phyloP scores from a whole-genome alignment of 2,329 filamentous ascomycete genomes.

The Lasiodiplodia sp. region DNA sequence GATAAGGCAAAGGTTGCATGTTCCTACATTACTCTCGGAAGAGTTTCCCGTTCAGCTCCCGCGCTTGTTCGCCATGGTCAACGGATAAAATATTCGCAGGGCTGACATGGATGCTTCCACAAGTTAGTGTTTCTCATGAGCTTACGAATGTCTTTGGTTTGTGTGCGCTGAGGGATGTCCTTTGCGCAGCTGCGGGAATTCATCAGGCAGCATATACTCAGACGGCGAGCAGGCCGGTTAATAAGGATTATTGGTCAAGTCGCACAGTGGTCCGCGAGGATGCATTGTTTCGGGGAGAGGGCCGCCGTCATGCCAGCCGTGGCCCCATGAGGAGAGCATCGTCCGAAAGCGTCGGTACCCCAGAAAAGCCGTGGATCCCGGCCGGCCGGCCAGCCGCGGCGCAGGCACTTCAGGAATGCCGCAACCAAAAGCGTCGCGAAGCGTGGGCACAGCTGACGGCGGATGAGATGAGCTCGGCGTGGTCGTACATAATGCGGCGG shows the following conservation, averaged over 20 bases:
- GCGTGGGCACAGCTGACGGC: slow-evolving; percentile 8
- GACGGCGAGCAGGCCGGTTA: not conserved
- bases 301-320: not conserved
- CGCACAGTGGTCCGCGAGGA: not conserved
- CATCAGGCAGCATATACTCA: not conserved
- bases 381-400: slow-evolving; percentile 3
- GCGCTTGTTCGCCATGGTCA: no score
- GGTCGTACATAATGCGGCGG: slow-evolving; percentile 17
- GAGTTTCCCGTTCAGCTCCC: no score
- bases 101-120: no score
- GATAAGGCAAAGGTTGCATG: no score
- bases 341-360: not conserved
- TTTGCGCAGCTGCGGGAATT: not conserved
- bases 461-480: not conserved
- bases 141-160: not conserved
- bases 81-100: no score
- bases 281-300: not conserved
- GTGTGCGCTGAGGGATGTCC: not conserved
- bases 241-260: not conserved
- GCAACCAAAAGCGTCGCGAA: not conserved
- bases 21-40: no score
- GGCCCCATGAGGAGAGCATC: not conserved
- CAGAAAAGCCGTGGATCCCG: not conserved
- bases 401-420: not conserved
- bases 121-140: no score